Evolutionary conservation across 306 rosid species (phyloP).

Genomic region (Quillaja saponaria): DNA sequence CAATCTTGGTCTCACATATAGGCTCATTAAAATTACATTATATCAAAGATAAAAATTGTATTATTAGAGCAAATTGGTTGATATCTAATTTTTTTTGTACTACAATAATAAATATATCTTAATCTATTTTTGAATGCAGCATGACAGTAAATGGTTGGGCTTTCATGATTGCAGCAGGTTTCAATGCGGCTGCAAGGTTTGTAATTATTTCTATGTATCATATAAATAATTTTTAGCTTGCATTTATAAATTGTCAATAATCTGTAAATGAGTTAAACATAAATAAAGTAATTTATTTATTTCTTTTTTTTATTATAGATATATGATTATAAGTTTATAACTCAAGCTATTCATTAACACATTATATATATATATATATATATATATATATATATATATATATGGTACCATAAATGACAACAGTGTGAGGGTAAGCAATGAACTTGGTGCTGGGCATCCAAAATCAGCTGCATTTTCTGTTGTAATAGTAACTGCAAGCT

Average conservation of each 20-base stretch:
- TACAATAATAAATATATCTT: too few relatives aligned
- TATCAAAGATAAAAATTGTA: too few relatives aligned
- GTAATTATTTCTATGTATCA: neutral
- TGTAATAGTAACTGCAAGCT: slow-evolving; percentile 32
- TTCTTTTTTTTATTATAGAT: neutral
- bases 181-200: slow-evolving; percentile 65
- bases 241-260: too few relatives aligned
- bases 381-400: too few relatives aligned
- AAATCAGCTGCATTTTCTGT: slow-evolving; percentile 51
- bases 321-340: neutral
- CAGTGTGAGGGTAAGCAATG: slow-evolving; percentile 61
- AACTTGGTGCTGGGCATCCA: slow-evolving; percentile 61
- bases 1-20: too few relatives aligned
- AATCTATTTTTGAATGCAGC: slow-evolving; percentile 31
- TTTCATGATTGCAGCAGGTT: slow-evolving; percentile 49
- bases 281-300: too few relatives aligned
- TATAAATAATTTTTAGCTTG: too few relatives aligned
- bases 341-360: too few relatives aligned
- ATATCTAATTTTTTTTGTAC: neutral
- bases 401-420: too few relatives aligned
- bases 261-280: too few relatives aligned
- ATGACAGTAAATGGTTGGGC: slow-evolving; percentile 47
- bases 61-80: neutral
- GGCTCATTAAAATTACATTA: too few relatives aligned
- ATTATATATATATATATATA: neutral